Conservation (phyloP, 345 rosid genomes). For the Acer negundo region DNA sequence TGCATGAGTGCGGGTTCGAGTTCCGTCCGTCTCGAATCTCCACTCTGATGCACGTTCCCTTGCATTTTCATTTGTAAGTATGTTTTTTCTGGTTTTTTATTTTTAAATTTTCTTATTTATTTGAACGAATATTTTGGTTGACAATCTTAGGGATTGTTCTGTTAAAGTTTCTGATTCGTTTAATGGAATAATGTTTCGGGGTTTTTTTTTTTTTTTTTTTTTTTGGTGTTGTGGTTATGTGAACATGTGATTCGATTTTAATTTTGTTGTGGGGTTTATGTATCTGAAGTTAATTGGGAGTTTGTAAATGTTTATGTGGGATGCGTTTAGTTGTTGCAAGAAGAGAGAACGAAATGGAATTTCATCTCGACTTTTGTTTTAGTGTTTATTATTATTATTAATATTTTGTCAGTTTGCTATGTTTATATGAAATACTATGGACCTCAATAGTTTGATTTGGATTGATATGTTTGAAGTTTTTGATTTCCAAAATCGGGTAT, state of each 20-base stretch:
- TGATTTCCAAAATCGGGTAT: neutral
- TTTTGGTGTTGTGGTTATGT: neutral
- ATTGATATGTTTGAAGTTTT: neutral
- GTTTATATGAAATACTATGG: neutral
- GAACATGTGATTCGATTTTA: neutral
- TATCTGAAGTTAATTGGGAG: neutral
- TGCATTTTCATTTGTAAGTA: constrained; percentile 1
- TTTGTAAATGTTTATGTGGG: neutral
- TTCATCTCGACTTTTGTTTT: neutral
- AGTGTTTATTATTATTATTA: too few relatives aligned
- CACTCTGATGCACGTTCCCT: neutral
- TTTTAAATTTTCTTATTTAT: too few relatives aligned
- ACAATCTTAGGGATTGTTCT: neutral
- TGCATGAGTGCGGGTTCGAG: neutral
- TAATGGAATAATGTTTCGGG: neutral
- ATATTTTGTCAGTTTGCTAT: neutral
- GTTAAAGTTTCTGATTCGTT: neutral
- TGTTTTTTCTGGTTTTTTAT: neutral
- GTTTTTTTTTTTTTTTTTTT: neutral
- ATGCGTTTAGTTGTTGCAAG: neutral
- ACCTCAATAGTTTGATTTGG: neutral
- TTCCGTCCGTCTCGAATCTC: neutral
- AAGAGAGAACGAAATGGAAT: neutral
- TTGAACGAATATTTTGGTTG: too few relatives aligned
- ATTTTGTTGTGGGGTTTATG: neutral